phyloP scores from a whole-genome alignment of 768 basidiomycete genomes.

The Suillus brevipes region DNA sequence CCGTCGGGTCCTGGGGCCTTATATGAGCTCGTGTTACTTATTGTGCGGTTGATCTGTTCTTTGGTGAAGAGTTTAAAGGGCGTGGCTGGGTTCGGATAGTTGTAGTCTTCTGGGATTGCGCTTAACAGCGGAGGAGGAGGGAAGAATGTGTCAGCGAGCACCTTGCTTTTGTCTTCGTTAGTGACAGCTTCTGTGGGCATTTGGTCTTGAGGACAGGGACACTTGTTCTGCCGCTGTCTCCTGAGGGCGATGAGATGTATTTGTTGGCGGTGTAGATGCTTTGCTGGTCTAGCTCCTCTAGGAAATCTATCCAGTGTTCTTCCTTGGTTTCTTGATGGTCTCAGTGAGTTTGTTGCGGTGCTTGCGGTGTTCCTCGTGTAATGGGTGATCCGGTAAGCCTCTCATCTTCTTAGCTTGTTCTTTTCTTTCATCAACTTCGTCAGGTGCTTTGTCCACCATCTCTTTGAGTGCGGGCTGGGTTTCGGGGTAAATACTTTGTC shows the following conservation, averaged over 20 bases:
- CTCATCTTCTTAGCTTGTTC: no score
- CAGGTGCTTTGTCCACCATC: constrained; percentile 19
- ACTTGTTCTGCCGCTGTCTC: neutral
- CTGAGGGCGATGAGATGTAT: no score
- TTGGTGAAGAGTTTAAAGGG: constrained; percentile 5
- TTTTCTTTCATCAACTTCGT: no score
- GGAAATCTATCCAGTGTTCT: no score
- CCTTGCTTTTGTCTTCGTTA: constrained; percentile 24
- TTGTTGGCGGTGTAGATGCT: no score
- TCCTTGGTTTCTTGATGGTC: no score
- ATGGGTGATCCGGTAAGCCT: no score
- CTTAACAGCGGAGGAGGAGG: constrained; percentile 10
- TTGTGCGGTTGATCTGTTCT: constrained; percentile 12
- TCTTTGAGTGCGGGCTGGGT: constrained; percentile 16
- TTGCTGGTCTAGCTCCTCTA: no score
- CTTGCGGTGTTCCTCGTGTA: no score
- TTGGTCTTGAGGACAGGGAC: constrained; percentile 3
- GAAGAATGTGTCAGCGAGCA: constrained; percentile 25
- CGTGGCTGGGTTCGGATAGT: constrained; percentile 1
- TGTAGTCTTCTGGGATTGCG: neutral
- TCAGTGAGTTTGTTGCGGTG: no score
- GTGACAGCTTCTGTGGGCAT: neutral
- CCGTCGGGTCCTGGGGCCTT: constrained; percentile 29
- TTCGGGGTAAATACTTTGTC: neutral
- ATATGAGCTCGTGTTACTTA: constrained; percentile 10